Conservation (phyloP, 192 early-diverging fungal genomes). For the Ambispora gerdemannii region DNA sequence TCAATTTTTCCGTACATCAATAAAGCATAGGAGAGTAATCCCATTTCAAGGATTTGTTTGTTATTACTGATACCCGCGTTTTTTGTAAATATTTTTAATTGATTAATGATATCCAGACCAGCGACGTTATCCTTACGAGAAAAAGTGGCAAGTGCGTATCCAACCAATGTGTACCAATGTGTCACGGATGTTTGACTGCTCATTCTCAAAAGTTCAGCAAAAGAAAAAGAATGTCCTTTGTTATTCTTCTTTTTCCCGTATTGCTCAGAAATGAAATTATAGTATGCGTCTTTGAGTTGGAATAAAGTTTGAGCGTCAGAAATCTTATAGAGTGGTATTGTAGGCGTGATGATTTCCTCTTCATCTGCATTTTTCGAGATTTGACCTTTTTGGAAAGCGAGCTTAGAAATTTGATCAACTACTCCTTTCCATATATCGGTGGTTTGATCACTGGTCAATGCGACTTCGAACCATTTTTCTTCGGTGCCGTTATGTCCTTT, state of each 20-base stretch:
- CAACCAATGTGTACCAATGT: conserved; percentile 32
- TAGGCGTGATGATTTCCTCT: neutral
- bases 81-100: neutral
- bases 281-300: conserved; percentile 25
- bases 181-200: conserved; percentile 13
- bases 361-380: neutral
- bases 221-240: neutral
- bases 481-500: neutral
- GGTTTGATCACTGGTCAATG: neutral
- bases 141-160: conserved; percentile 14
- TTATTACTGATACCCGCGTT: neutral
- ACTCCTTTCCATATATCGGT: conserved; percentile 19
- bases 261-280: conserved; percentile 13
- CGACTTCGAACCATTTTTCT: conserved; percentile 27
- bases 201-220: conserved; percentile 3
- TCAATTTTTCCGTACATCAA: conserved; percentile 29
- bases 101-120: conserved; percentile 18
- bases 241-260: conserved; percentile 15
- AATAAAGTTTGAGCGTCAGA: conserved; percentile 8
- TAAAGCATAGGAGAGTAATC: conserved; percentile 17
- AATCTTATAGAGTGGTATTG: conserved; percentile 14
- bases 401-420: conserved; percentile 2
- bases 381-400: neutral
- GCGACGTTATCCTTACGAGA: neutral
- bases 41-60: conserved; percentile 25